Percentiles rank a stretch among this genome's conserved stretches.
Conservation (phyloP, 139 green algal species). For the Chlamydomonas sphaeroides region DNA sequence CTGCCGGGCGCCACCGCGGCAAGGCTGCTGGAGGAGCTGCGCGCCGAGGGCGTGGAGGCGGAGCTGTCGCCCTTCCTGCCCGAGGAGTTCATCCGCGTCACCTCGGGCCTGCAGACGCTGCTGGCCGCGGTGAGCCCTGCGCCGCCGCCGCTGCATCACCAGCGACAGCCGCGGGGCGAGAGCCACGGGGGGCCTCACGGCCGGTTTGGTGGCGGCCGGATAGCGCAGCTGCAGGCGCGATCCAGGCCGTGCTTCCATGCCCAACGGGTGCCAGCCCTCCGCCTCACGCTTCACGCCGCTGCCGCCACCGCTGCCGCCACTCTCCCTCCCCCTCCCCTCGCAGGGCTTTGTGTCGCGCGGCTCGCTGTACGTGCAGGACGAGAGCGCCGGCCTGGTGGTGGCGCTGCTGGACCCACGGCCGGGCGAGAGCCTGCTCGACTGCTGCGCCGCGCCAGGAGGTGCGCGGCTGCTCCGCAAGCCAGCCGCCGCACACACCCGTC, state of each 20-base stretch:
- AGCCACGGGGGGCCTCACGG: no score
- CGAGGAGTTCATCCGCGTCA: slow-evolving; percentile 75
- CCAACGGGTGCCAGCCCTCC: no score
- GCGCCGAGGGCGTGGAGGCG: slow-evolving; percentile 43
- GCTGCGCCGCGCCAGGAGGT: slow-evolving; percentile 86
- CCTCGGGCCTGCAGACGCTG: slow-evolving; percentile 69
- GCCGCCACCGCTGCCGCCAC: no score
- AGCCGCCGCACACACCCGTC: no score
- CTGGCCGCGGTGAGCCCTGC: slow-evolving; percentile 56
- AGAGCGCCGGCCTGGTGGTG: slow-evolving; percentile 87
- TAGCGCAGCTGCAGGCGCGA: no score
- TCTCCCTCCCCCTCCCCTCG: not conserved
- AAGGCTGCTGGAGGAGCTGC: slow-evolving; percentile 47
- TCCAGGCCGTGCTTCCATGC: no score
- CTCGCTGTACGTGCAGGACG: slow-evolving; percentile 77
- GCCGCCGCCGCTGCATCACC: no score
- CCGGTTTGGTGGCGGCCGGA: no score
- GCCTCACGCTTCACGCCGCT: no score
- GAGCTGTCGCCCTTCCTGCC: slow-evolving; percentile 63
- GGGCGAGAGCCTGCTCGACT: slow-evolving; percentile 86
- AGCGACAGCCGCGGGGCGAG: no score
- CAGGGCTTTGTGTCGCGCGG: slow-evolving; percentile 56
- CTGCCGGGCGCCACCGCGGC: not conserved
- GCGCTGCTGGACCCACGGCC: slow-evolving; percentile 78
- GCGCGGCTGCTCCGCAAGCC: no score